phyloP scores from a whole-genome alignment of 805 yeast genomes.

The Clavispora asparagi region DNA sequence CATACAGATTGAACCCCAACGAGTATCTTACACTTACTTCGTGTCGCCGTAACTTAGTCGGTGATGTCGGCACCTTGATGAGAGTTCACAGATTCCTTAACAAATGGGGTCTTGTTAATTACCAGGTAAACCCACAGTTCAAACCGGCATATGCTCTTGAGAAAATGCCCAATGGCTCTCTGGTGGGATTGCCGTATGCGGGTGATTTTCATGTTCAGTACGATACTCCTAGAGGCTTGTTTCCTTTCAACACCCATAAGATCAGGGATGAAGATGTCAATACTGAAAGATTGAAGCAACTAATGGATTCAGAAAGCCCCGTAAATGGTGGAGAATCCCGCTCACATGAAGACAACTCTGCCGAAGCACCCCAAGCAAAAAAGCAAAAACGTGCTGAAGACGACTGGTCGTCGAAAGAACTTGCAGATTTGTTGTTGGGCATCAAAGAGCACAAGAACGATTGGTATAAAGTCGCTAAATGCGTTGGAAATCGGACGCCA shows the following conservation, averaged over 20 bases:
- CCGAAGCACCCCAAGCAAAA: conserved; percentile 17
- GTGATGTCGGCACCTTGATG: conserved; percentile 86
- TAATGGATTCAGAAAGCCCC: conserved; percentile 10
- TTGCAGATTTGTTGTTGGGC: conserved; percentile 57
- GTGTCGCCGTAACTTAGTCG: conserved; percentile 81
- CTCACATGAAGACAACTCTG: background rate
- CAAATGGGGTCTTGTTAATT: conserved; percentile 91
- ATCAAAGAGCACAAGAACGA: conserved; percentile 60
- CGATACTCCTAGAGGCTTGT: conserved; percentile 89
- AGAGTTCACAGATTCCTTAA: conserved; percentile 78
- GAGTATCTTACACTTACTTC: conserved; percentile 89
- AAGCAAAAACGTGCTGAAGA: conserved; percentile 20
- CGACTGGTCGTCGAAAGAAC: conserved; percentile 64
- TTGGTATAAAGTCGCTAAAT: conserved; percentile 72
- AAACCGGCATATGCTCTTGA: conserved; percentile 61
- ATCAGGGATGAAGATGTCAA: conserved; percentile 51
- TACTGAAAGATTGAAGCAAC: conserved; percentile 29
- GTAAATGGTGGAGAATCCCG: background rate
- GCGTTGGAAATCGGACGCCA: conserved; percentile 61
- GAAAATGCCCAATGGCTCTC: conserved; percentile 36
- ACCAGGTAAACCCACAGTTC: conserved; percentile 79
- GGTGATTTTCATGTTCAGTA: conserved; percentile 72
- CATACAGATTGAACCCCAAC: conserved; percentile 82
- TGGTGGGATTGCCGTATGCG: conserved; percentile 58
- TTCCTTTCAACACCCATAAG: conserved; percentile 83